A percentile compares a stretch with the other conserved stretches of the same genome.
Conservation (phyloP, 2,329 filamentous ascomycete species). For the Colletotrichum lupini region DNA sequence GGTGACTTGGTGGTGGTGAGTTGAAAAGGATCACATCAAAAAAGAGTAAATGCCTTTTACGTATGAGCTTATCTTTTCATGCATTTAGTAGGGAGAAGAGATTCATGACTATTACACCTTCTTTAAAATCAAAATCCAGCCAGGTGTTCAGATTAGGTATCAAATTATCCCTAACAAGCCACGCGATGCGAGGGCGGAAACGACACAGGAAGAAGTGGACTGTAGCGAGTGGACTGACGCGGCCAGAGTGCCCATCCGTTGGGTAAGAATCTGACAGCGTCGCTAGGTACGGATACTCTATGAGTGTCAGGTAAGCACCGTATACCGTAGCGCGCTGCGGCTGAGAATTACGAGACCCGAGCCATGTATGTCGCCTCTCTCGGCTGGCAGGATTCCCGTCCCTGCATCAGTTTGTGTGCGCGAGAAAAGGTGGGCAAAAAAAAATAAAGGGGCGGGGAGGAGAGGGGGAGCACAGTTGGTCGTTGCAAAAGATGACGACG, state of each 20-base stretch:
- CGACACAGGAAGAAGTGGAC: neutral
- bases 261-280: neutral
- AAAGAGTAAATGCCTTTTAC: neutral
- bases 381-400: neutral
- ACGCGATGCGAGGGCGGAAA: neutral
- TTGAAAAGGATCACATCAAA: neutral
- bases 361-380: neutral
- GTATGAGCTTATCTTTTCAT: neutral
- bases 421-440: neutral
- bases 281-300: neutral
- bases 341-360: constrained; percentile 5
- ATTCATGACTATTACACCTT: neutral
- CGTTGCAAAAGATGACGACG: neutral
- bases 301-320: constrained; percentile 11
- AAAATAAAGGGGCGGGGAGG: neutral
- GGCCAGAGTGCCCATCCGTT: neutral
- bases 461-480: neutral
- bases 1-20: too few species aligned
- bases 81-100: neutral
- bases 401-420: neutral
- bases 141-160: neutral
- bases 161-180: neutral
- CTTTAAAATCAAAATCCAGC: neutral
- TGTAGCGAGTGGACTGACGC: neutral
- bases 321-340: constrained; percentile 16